Evolutionary conservation across 2,329 filamentous ascomycete genomes (phyloP).

Genomic region (Arthrobotrys megalospora): DNA sequence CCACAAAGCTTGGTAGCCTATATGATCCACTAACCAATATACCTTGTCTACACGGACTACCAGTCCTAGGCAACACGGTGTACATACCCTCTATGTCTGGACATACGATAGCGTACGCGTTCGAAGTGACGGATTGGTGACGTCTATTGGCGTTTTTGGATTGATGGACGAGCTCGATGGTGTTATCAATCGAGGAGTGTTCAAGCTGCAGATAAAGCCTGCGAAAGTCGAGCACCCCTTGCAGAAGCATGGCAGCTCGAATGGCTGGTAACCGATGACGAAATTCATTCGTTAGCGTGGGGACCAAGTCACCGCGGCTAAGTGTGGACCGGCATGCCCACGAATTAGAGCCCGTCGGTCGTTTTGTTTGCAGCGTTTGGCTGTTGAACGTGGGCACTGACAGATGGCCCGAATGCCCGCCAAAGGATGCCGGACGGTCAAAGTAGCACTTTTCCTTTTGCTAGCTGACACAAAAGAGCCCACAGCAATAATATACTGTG

Average conservation of each 20-base stretch:
- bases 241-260: constrained; percentile 25
- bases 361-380: background rate
- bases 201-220: constrained; percentile 24
- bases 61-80: constrained; percentile 28
- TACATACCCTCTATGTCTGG: background rate
- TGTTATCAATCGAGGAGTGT: background rate
- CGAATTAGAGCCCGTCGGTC: constrained; percentile 41
- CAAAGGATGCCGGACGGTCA: constrained; percentile 13
- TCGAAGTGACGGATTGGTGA: constrained; percentile 17
- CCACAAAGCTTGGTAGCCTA: constrained; percentile 49
- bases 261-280: constrained; percentile 51
- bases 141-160: constrained; percentile 4
- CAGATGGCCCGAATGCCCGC: constrained; percentile 35
- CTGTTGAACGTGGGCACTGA: constrained; percentile 22
- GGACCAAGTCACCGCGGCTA: constrained; percentile 22
- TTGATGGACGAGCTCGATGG: constrained; percentile 3
- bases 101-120: background rate
- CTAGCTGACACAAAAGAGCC: constrained; percentile 5
- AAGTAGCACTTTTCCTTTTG: constrained; percentile 21
- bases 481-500: constrained; percentile 17
- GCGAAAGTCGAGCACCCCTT: constrained; percentile 30
- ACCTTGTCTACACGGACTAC: constrained; percentile 6
- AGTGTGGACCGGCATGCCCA: constrained; percentile 23
- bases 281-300: constrained; percentile 42
- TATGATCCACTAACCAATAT: constrained; percentile 10